Percentiles rank a stretch among this genome's conserved stretches.
phyloP scores from a whole-genome alignment of 1,139 yeast genomes.

The Ogataea hybrid region DNA sequence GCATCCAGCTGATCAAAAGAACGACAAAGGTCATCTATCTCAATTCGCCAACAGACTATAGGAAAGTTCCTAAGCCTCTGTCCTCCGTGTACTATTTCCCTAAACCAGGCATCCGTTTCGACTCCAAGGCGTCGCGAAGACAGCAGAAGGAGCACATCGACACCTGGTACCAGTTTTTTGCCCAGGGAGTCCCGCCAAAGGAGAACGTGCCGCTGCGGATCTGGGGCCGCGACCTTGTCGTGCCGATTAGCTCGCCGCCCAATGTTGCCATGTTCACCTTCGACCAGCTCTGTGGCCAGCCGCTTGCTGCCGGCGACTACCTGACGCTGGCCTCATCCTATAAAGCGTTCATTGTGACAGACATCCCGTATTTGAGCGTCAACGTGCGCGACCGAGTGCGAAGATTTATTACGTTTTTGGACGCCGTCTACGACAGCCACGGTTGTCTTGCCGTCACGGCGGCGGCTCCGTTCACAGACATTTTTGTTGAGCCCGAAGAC shows the following conservation, averaged over 20 bases:
- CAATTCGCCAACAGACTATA: conserved; percentile 90
- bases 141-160: conserved; percentile 60
- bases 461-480: conserved; percentile 77
- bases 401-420: conserved; percentile 88
- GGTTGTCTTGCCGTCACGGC: conserved; percentile 87
- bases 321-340: conserved; percentile 76
- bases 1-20: conserved; percentile 74
- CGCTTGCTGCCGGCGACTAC: conserved; percentile 95
- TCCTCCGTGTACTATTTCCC: conserved; percentile 82
- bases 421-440: conserved; percentile 91
- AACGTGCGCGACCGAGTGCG: conserved; percentile 81
- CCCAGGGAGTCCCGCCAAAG: conserved; percentile 50
- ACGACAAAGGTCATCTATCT: conserved; percentile 75
- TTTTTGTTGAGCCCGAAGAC: conserved; percentile 83
- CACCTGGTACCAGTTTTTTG: conserved; percentile 78
- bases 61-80: conserved; percentile 81
- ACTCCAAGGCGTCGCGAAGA: conserved; percentile 46
- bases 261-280: conserved; percentile 89
- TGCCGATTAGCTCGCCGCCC: conserved; percentile 76
- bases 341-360: conserved; percentile 80
- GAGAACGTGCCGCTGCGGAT: conserved; percentile 49
- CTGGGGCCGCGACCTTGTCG: conserved; percentile 83
- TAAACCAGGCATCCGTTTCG: conserved; percentile 56
- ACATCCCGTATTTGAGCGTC: conserved; percentile 81
- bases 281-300: conserved; percentile 78